These are phyloP conservation scores for Luffa aegyptiaca DNA, from an alignment of 306 rosid genomes.

Conservation along the genomic window DNA sequence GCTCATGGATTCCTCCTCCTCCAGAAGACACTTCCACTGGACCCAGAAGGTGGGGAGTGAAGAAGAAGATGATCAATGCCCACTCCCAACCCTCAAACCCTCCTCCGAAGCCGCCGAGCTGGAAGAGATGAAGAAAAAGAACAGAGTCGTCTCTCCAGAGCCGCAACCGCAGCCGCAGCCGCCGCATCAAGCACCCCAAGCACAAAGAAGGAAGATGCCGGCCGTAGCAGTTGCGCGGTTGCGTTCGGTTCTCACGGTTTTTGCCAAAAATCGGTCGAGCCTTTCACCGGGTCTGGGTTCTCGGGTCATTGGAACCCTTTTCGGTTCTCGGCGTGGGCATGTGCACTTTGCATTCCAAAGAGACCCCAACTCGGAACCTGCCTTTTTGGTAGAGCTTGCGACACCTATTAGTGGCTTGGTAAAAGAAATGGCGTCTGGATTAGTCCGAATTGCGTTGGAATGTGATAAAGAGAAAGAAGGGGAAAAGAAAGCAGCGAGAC, in stretches of 20 bases:
- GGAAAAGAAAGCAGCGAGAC: constrained; percentile 15
- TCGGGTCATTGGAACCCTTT: constrained; percentile 80
- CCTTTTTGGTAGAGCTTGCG: constrained; percentile 77
- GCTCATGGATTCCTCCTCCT: constrained; percentile 55
- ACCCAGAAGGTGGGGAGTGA: constrained; percentile 78
- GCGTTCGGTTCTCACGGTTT: constrained; percentile 60
- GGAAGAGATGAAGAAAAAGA: constrained; percentile 22
- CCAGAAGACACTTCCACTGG: constrained; percentile 97
- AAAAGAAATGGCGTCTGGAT: constrained; percentile 94
- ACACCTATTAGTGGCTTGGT: constrained; percentile 83
- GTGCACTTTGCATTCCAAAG: constrained; percentile 84
- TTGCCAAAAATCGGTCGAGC: constrained; percentile 34
- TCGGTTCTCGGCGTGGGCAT: constrained; percentile 80
- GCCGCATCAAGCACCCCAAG: constrained; percentile 5
- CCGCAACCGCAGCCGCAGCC: constrained; percentile 11
- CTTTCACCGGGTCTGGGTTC: constrained; percentile 41
- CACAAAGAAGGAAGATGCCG: constrained; percentile 52
- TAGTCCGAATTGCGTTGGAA: constrained; percentile 87
- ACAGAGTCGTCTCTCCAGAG: constrained; percentile 12
- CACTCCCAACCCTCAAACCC: constrained; percentile 7
- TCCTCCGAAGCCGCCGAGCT: constrained; percentile 29
- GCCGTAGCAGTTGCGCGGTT: constrained; percentile 61
- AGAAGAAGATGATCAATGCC: constrained; percentile 35
- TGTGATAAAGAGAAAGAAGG: constrained; percentile 58
- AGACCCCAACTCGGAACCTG: constrained; percentile 69